Percentiles rank a stretch among this genome's conserved stretches.
phyloP scores from a whole-genome alignment of 1,284 basidiomycete genomes.

The Boletus smithii region DNA sequence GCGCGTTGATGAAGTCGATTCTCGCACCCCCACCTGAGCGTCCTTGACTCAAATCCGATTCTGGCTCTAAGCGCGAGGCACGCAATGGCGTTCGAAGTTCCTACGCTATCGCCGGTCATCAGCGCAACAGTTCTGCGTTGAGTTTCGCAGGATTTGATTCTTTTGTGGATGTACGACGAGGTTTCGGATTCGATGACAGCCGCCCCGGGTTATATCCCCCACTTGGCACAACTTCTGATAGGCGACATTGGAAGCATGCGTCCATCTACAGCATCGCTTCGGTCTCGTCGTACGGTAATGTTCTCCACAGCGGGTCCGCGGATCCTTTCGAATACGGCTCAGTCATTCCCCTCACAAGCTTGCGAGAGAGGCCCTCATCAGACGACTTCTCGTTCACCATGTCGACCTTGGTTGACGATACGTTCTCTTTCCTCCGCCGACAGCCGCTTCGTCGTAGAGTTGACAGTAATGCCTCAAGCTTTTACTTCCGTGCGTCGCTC shows the following conservation, averaged over 20 bases:
- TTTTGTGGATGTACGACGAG: constrained; percentile 68
- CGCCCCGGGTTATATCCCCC: constrained; percentile 66
- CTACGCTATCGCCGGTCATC: constrained; percentile 32
- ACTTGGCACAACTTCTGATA: constrained; percentile 33
- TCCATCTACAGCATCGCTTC: constrained; percentile 77
- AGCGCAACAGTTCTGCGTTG: constrained; percentile 48
- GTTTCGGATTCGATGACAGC: constrained; percentile 65
- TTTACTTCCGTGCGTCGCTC: constrained; percentile 54
- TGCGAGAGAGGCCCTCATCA: constrained; percentile 51
- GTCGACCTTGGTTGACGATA: constrained; percentile 64
- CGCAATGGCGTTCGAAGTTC: constrained; percentile 24
- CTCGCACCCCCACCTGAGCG: constrained; percentile 42
- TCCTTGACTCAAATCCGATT: constrained; percentile 43
- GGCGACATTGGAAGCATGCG: constrained; percentile 48
- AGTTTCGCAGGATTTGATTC: constrained; percentile 72
- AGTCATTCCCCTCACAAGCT: constrained; percentile 36
- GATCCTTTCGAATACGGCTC: constrained; percentile 75
- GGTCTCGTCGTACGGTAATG: constrained; percentile 74
- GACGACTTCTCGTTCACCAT: constrained; percentile 54
- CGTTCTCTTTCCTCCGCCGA: constrained; percentile 61
- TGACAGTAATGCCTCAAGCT: constrained; percentile 74
- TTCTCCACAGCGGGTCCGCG: constrained; percentile 56
- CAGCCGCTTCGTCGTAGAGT: constrained; percentile 48
- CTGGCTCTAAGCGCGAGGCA: constrained; percentile 37
- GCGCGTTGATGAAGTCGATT: constrained; percentile 58